These are phyloP conservation scores for Taphrina wiesneri DNA, from an alignment of 1,139 yeast genomes.

Conservation along the genomic window DNA sequence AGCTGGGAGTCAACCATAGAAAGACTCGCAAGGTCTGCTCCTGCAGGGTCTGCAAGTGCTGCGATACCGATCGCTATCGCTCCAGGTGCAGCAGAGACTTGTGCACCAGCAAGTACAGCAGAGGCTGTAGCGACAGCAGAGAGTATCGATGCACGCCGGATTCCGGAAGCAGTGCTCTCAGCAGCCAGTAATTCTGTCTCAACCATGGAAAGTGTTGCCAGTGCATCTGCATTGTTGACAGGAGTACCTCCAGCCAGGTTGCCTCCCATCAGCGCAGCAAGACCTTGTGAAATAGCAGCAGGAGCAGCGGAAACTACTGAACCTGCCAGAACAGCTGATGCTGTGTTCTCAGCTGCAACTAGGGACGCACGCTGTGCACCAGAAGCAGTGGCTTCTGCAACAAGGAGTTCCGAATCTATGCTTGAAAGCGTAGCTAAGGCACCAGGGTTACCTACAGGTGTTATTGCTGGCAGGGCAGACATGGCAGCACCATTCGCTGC, in stretches of 20 bases:
- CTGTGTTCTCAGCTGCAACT: neutral
- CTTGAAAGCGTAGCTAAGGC: conserved; percentile 1
- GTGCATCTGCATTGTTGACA: neutral
- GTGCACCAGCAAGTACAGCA: neutral
- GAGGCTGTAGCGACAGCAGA: conserved; percentile 9
- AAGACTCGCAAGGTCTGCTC: neutral
- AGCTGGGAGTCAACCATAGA: neutral
- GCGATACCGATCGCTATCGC: neutral
- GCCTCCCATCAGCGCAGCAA: neutral
- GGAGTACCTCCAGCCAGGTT: neutral
- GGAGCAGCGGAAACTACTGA: neutral
- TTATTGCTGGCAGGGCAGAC: neutral
- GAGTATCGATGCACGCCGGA: neutral
- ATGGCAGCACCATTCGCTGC: neutral
- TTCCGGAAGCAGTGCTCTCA: conserved; percentile 2
- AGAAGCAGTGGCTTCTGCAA: neutral
- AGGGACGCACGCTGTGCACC: neutral
- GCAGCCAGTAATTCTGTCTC: conserved; percentile 3
- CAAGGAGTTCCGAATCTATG: neutral
- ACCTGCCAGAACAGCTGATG: neutral
- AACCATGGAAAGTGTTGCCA: neutral
- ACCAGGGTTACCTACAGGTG: neutral
- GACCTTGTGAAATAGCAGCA: neutral
- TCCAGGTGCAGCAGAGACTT: conserved; percentile 6
- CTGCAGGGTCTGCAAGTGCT: neutral